Base-by-base conservation (phyloP, 768 basidiomycete genomes). In the Tylopilus felleus region DNA sequence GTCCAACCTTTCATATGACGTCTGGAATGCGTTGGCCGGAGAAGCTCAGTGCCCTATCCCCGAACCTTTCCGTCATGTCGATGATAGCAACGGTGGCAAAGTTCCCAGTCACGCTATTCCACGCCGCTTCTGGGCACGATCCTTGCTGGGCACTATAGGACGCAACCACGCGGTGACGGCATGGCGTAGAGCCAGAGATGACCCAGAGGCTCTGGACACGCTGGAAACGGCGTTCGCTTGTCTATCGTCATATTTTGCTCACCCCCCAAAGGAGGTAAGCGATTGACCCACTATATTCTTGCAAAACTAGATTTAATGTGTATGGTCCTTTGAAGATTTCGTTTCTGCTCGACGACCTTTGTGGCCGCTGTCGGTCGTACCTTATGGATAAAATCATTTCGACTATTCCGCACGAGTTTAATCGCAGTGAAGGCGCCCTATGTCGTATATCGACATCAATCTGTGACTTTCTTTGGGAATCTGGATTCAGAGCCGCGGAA, bases 181-280 rank as follows among this genome's bases (percentile, higher is more conserved):
- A 33, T 81, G 80, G 79, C 60, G 60, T 21, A 47, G 46, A 19
- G 56, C 62, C 23, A 56, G 41, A 35, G 50, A 46, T 10, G 13
- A 51, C 16, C 16, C 35, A 17, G 35, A 36, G 16, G 35, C 62
- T 55, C 39, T 31, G 10, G 48, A 60, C 17, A 68, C 72, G 2
- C 74, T 82, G 48, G 82, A 79, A 55, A 68, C 71, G 22, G 75
- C 77, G 16, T 72, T 83, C 40, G 71, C 74, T n/a, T 74, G 73
- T 8, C 60, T 83, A 21, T 83, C 83, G 5, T 75, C 77, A 9
- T 83, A 83, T 61, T 80, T 77, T 60, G 78, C 77, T 38, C 67
- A 68, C 27, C 71, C 77, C 3, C 72, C 75, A 1, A 63, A 68
- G 41, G 70, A 77, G 65, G 83, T 80, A 48, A 52, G 74, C 59